Evolutionary conservation across 306 rosid genomes (phyloP), one percentile per base, ranked within the genome.

Genomic region (Sphenostylis stenocarpa): DNA sequence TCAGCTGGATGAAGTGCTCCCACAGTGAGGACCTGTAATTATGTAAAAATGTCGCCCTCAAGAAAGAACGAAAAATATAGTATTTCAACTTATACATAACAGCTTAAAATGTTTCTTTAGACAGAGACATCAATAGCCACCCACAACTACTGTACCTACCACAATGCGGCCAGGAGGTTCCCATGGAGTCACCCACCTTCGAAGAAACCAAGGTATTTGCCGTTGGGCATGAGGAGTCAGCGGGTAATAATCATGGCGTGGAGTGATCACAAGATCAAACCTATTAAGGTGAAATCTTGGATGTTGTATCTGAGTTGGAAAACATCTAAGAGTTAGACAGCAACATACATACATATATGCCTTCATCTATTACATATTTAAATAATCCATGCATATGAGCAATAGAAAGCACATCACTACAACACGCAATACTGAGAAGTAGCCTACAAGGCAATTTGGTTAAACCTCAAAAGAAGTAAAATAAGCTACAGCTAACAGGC

Each of bases 1-100:
- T 94, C 96, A 76, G 93, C 94, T 84, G 76, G 96, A 81, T 94
- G 96, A 94, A 94, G 98, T 45, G 98, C 98, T 76, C 98, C 97
- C 34, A 87, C 80, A 3, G 97, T 90, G 82, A 94, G 98, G 64
- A 91, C 81, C 98, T 94, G 83, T 56, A 75, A 72, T 49, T 24
- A 70, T 49, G 63, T 34, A 57, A 80, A 38, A 44, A 75, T 52
- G 70, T 43, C 14, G 80, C 66, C 84, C 74, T 31, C 60, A 70
- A 70, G 72, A 73, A 28, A 73, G 56, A 65, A 68, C 53, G 48
- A 34, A 77, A 65, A 10, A 36, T 41, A 80, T 20, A 62, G 65
- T 10, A 29, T 52, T 70, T 29, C 69, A 36, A 13, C 76, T 15
- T 24, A 60, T 24, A 60, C 9, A 24, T 21, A 52, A 39, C 51